Base-by-base conservation (phyloP, 164 flowering plant species). In the Houttuynia cordata region DNA sequence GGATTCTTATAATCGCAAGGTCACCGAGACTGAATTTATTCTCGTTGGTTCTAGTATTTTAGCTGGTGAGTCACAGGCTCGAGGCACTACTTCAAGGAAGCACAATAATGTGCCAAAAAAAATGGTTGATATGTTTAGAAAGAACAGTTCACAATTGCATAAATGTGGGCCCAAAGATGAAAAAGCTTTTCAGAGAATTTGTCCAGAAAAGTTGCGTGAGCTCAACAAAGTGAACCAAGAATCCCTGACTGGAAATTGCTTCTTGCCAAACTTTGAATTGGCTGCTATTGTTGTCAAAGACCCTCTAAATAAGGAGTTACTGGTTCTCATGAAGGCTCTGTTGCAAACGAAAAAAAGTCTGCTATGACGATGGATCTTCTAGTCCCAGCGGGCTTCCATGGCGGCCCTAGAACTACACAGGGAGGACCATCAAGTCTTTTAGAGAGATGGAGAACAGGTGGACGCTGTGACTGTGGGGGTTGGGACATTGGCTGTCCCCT, bases 401-500 rank as follows among this genome's bases (percentile, higher is more conserved):
- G 96, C 47, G 87, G 91, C 58, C 91, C 90, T 47, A 77, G 73
- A 70, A 79, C 78, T 34, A 64, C 70, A 69, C 63, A 67, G 53
- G 85, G 85, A 49, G 92, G 94, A 10, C 94, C 94, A 7, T 84
- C 91, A 23, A 70, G 83, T 65, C 81, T 90, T 25, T 64, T 60
- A 56, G 83, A 88, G 61, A 78, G 99, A 75, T 92, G 97, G 96
- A 80, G 66, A 57, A 78, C 96, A 50, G 93, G 85, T 53, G 98
- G 98, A 34, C 65, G 47, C 18, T 93, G 99, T 70, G 96, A 90
- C 58, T 93, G 99, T 71, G 97, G 96, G 56, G 99, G 99, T 37
- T 93, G 99, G 99, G 97, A 93, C 67, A 34, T 80, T 13, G 97
- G 96, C 7, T 93, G 98, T 62, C 91, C 92, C 24, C 75, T 93